Evolutionary conservation across 2,329 filamentous ascomycete species (phyloP).

Genomic region (Phyllachora maydis): DNA sequence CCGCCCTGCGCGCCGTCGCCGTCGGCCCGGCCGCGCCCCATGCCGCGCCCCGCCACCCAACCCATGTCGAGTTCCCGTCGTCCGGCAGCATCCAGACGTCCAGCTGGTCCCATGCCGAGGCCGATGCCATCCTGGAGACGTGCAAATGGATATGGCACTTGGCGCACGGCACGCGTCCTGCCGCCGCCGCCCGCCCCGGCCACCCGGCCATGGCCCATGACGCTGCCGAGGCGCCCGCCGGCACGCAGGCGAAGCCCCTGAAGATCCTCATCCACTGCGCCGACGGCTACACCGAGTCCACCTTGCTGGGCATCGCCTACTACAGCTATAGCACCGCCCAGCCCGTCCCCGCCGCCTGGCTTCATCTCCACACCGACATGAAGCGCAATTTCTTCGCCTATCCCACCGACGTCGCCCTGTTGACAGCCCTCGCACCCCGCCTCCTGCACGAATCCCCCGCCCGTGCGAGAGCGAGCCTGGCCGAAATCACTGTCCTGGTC

Average conservation of each 20-base stretch:
- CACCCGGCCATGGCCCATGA: constrained; percentile 15
- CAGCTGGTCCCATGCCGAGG: constrained; percentile 63
- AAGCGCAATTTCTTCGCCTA: constrained; percentile 93
- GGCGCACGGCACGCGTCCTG: constrained; percentile 50
- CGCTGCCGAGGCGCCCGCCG: constrained; percentile 6
- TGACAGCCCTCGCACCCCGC: constrained; percentile 57
- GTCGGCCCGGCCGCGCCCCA: constrained; percentile 26
- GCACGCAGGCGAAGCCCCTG: constrained; percentile 18
- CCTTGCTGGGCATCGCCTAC: constrained; percentile 75
- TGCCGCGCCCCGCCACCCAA: no score
- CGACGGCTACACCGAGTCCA: constrained; percentile 91
- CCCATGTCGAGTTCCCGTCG: constrained; percentile 80
- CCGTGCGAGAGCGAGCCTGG: constrained; percentile 22
- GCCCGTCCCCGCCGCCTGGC: constrained; percentile 69
- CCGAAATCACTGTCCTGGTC: constrained; percentile 29
- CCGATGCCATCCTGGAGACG: constrained; percentile 66
- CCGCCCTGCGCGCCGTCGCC: constrained; percentile 41
- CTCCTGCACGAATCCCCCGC: constrained; percentile 52
- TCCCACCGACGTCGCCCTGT: constrained; percentile 65
- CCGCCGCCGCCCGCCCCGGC: no score
- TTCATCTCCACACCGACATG: constrained; percentile 61
- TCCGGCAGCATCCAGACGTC: constrained; percentile 83
- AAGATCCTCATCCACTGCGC: constrained; percentile 82
- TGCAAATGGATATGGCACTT: constrained; percentile 82
- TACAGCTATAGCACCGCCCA: constrained; percentile 78